A percentile compares a stretch with the other conserved stretches of the same genome.
phyloP scores from a whole-genome alignment of 768 basidiomycete species.

The Kwoniella pini region DNA sequence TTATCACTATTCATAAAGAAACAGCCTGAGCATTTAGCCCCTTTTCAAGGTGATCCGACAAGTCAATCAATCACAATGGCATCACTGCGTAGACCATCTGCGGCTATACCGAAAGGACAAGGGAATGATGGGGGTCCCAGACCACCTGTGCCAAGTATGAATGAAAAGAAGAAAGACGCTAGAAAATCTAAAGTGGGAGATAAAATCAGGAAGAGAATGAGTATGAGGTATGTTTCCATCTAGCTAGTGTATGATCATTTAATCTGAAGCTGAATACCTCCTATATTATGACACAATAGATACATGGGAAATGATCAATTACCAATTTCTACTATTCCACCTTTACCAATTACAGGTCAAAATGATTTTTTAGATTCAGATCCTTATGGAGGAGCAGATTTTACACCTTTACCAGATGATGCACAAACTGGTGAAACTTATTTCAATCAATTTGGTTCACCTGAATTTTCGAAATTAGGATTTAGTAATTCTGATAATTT shows the following conservation, averaged over 20 bases:
- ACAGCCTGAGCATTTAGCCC: too few species aligned
- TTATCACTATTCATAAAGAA: too few species aligned
- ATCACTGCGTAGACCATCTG: constrained; percentile 43
- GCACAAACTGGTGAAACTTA: constrained; percentile 42
- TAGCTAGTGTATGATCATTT: too few species aligned
- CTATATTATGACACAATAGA: too few species aligned
- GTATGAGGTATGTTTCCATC: constrained; percentile 72
- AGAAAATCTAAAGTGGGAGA: constrained; percentile 67
- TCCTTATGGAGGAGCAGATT: constrained; percentile 29
- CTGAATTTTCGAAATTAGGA: constrained; percentile 59
- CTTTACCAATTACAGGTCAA: constrained; percentile 29
- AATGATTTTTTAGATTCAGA: constrained; percentile 32
- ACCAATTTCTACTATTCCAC: constrained; percentile 12
- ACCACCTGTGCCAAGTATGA: constrained; percentile 19
- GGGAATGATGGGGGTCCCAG: not conserved
- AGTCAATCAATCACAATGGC: constrained; percentile 23
- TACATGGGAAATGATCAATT: constrained; percentile 30
- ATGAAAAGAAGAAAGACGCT: constrained; percentile 28
- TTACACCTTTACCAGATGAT: constrained; percentile 18
- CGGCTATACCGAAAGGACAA: constrained; percentile 22
- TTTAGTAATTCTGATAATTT: constrained; percentile 42
- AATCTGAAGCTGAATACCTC: too few species aligned
- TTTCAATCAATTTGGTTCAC: constrained; percentile 54
- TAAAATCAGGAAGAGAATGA: constrained; percentile 96
- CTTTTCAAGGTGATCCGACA: not conserved